Conservation (phyloP, 1,284 basidiomycete species). For the Sanguinoderma infundibulare region DNA sequence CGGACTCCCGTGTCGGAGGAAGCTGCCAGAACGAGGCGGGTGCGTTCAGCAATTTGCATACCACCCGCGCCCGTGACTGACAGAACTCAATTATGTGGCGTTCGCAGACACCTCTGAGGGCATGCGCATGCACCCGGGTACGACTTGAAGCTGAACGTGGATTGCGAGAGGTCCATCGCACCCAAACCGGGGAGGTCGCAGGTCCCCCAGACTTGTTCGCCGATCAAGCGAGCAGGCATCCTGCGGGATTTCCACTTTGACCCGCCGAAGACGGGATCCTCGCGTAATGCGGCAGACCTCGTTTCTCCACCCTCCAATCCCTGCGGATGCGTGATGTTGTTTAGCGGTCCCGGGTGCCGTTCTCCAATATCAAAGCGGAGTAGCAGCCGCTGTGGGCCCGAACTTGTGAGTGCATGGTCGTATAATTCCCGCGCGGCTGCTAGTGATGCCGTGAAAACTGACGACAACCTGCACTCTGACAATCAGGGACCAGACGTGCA, state of each 20-base stretch:
- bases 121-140: background rate
- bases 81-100: background rate
- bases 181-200: background rate
- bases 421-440: background rate
- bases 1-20: background rate
- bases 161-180: background rate
- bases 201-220: background rate
- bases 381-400: background rate
- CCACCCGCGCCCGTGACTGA: background rate
- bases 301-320: background rate
- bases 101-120: background rate
- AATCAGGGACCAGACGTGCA: slow-evolving; percentile 2
- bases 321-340: background rate
- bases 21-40: background rate
- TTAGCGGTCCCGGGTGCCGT: background rate
- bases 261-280: background rate
- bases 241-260: background rate
- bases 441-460: slow-evolving; percentile 3
- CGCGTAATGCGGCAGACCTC: background rate
- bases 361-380: background rate
- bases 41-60: background rate
- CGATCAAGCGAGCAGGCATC: background rate
- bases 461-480: background rate
- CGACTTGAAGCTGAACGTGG: background rate
- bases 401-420: background rate